Conservation (phyloP, 139 green algal genomes). For the Nannochloris sp. region DNA sequence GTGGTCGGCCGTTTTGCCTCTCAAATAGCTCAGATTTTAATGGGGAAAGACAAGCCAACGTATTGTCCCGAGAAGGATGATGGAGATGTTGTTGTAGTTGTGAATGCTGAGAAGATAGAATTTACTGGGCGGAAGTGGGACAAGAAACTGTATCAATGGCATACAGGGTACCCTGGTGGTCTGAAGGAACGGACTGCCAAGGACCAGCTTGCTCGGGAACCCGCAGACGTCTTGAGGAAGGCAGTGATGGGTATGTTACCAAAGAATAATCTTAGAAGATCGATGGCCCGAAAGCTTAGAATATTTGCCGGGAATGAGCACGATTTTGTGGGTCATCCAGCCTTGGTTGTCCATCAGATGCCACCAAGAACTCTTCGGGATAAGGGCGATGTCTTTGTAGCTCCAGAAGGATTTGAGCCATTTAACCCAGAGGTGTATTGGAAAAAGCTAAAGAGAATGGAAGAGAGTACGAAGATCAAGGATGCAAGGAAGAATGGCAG, state of each 20-base stretch:
- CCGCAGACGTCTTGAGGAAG: constrained; percentile 48
- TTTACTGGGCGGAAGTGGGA: constrained; percentile 83
- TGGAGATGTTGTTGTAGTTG: constrained; percentile 78
- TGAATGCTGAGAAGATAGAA: constrained; percentile 70
- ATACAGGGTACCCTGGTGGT: constrained; percentile 77
- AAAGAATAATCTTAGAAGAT: constrained; percentile 67
- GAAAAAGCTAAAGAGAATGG: constrained; percentile 8
- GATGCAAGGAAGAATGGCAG: background rate
- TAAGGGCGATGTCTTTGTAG: constrained; percentile 40
- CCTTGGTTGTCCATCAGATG: constrained; percentile 46
- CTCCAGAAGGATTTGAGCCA: constrained; percentile 61
- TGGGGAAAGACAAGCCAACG: constrained; percentile 88
- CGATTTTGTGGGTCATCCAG: constrained; percentile 37
- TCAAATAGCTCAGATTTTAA: constrained; percentile 48
- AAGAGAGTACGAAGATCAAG: background rate
- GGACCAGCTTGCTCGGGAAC: constrained; percentile 49
- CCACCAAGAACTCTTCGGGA: constrained; percentile 42
- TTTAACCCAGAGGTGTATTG: constrained; percentile 57
- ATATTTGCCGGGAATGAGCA: constrained; percentile 67
- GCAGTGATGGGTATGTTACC: constrained; percentile 85
- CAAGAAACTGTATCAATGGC: constrained; percentile 80
- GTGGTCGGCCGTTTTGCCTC: constrained; percentile 74
- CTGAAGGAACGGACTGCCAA: constrained; percentile 60
- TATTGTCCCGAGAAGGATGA: constrained; percentile 56
- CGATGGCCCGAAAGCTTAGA: constrained; percentile 66